These are phyloP conservation scores for Sphagnurus paluster DNA, from an alignment of 1,284 basidiomycete species.

Conservation along the genomic window DNA sequence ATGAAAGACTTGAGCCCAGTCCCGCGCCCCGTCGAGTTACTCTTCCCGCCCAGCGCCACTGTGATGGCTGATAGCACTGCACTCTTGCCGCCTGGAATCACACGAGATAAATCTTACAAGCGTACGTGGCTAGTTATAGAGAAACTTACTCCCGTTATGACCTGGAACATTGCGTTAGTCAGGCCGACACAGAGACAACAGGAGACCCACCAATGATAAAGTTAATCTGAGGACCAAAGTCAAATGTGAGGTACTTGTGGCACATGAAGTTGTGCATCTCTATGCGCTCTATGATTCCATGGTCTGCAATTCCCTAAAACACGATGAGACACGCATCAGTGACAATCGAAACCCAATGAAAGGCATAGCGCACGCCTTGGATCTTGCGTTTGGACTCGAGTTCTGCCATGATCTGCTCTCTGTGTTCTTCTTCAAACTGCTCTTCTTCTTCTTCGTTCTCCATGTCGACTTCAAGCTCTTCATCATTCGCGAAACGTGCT, in stretches of 20 bases:
- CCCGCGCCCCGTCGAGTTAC: constrained; percentile 85
- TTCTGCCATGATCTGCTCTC: constrained; percentile 52
- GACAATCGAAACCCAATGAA: background rate
- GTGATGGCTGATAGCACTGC: constrained; percentile 94
- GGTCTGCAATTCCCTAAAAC: constrained; percentile 71
- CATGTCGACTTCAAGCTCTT: background rate
- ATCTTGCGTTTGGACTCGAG: constrained; percentile 53
- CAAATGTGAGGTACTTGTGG: constrained; percentile 81
- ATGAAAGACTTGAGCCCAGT: constrained; percentile 88
- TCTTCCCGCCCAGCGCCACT: constrained; percentile 92
- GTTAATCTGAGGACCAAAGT: constrained; percentile 90
- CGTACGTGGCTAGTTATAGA: background rate
- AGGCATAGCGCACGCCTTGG: constrained; percentile 51
- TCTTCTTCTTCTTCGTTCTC: constrained; percentile 36
- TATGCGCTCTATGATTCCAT: constrained; percentile 86
- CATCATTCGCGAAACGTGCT: constrained; percentile 20
- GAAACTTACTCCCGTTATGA: constrained; percentile 73
- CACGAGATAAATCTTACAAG: background rate
- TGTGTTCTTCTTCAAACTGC: constrained; percentile 60
- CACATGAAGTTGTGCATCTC: constrained; percentile 97
- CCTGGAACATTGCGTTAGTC: constrained; percentile 54
- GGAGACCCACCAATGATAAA: constrained; percentile 92
- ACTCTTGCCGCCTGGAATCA: constrained; percentile 82
- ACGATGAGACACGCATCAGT: background rate
- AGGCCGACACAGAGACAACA: background rate